Evolutionary conservation across 169 alveolate species (phyloP), one percentile per base, ranked within the genome.

Genomic region (Plasmodium reichenowi): DNA sequence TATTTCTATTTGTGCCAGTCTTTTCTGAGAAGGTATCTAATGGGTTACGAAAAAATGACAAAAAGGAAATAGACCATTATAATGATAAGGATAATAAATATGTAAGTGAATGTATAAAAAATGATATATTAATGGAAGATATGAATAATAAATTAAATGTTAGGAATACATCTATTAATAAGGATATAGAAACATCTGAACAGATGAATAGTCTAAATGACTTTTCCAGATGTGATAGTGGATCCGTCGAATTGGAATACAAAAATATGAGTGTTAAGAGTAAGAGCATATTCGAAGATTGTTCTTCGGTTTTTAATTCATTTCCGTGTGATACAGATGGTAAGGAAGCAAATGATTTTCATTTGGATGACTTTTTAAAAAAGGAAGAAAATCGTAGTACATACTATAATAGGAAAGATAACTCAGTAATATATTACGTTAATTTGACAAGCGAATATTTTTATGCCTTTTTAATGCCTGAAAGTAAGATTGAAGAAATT

Each of bases 1-100:
- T 95, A 17, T 74, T 94, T 26, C 83, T 95, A 93, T 94, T 95
- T 68, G 70, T 94, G 17, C 97, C 97, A 10, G 93, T 94, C 24
- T 93, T 95, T 52, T 50, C 88, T 29, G 93, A 73, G 8, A 91
- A 93, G 72, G 89, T 91, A 17, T 71, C 74, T 7, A 92, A 83
- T 29, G 93, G 93, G 8, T 78, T 87, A 87, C 56, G 29, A 38
- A 73, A 50, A 58, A 32, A 29, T 45, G 58, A 12, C 43, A 54
- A 26, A 47, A 72, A 24, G 71, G 58, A 72, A 13, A 43, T 22
- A 12, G 50, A 71, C 9, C 38, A 52, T 38, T 38, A 5, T 38
- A 50, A 15, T 38, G 13, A 17, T 71, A 20, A 8, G 64, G 15
- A 22, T 38, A 66, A 66, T 38, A 60, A n/a, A 22, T 38, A 38